Percentiles rank a stretch among this genome's conserved stretches.
phyloP scores from a whole-genome alignment of 164 flowering plant species.

The Cinnamomum chago region DNA sequence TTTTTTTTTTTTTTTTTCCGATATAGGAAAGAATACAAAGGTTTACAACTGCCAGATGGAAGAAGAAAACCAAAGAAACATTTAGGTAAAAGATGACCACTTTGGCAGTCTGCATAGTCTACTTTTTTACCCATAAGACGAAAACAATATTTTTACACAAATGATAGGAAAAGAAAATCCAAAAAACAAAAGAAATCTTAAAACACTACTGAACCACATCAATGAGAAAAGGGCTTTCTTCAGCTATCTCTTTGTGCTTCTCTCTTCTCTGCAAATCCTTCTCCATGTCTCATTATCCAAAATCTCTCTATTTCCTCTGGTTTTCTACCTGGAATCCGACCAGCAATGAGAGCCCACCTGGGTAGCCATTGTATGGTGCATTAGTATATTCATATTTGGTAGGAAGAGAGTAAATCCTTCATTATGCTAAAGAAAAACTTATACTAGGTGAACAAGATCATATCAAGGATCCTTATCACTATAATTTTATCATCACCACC shows the following conservation, averaged over 20 bases:
- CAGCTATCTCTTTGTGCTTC: background rate
- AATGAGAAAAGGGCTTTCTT: background rate
- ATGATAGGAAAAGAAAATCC: background rate
- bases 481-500: no score
- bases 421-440: no score
- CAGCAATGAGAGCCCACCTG: constrained; percentile 79
- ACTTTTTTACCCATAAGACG: background rate
- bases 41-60: no score
- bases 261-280: constrained; percentile 11
- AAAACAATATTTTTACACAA: background rate
- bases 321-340: constrained; percentile 68
- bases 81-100: no score
- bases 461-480: no score
- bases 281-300: constrained; percentile 77
- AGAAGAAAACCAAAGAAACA: no score
- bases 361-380: background rate
- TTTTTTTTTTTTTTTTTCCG: no score
- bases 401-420: no score
- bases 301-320: constrained; percentile 82
- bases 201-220: background rate
- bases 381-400: no score
- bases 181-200: background rate
- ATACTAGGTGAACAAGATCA: no score
- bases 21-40: no score
- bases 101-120: background rate